Evolutionary conservation across 352 stramenopile species (phyloP).

Genomic region (Paralagenidium karlingii): DNA sequence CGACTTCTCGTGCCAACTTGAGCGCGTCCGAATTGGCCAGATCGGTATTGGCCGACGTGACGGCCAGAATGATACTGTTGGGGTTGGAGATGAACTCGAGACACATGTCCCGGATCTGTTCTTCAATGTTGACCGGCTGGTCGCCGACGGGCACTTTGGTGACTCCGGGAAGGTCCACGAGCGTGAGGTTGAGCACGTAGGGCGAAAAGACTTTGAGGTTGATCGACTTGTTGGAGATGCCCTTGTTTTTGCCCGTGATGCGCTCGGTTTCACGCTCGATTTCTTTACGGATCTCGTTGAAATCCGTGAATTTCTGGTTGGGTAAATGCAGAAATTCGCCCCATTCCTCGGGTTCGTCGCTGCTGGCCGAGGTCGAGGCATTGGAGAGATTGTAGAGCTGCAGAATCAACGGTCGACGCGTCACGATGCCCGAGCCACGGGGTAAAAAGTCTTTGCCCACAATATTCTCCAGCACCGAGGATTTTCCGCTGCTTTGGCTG

Average conservation of each 20-base stretch:
- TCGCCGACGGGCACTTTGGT: slow-evolving; percentile 97
- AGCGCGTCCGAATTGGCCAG: slow-evolving; percentile 98
- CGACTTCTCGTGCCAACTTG: slow-evolving; percentile 93
- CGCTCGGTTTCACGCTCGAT: slow-evolving; percentile 98
- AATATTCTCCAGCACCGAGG: slow-evolving; percentile 93
- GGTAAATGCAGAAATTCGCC: slow-evolving; percentile 98
- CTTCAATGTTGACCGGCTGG: slow-evolving; percentile 99
- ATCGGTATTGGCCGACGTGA: slow-evolving; percentile 98
- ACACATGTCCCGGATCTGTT: slow-evolving; percentile 99
- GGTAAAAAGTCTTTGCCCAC: slow-evolving; percentile 93
- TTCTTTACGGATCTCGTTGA: slow-evolving; percentile 94
- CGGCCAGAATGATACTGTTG: slow-evolving; percentile 98
- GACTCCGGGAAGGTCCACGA: slow-evolving; percentile 99
- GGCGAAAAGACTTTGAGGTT: slow-evolving; percentile 98
- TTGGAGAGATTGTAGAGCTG: slow-evolving; percentile 93
- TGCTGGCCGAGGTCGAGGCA: slow-evolving; percentile 4
- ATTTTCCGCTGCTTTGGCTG: slow-evolving; percentile 95
- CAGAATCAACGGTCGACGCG: slow-evolving; percentile 93
- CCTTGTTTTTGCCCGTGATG: slow-evolving; percentile 93
- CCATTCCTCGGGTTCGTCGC: slow-evolving; percentile 69
- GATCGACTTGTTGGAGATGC: slow-evolving; percentile 97
- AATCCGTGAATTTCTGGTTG: slow-evolving; percentile 93
- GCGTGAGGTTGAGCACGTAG: slow-evolving; percentile 96
- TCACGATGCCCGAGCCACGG: slow-evolving; percentile 97
- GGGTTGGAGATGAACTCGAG: slow-evolving; percentile 97